Evolutionary conservation across 257 asterid genomes (phyloP).

Genomic region (Scutellaria barbata): DNA sequence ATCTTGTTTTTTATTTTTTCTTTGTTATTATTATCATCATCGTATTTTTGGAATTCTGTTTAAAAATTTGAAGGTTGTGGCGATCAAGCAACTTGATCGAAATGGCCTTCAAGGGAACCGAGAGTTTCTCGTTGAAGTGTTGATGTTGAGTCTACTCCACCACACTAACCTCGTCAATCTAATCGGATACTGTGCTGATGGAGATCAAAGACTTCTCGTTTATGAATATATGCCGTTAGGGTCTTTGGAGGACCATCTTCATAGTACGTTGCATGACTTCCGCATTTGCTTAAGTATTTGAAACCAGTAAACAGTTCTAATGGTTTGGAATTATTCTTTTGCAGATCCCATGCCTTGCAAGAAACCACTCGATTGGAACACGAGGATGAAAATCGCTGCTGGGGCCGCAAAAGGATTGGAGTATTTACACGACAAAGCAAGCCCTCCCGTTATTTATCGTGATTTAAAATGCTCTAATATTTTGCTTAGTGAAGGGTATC

Average conservation of each 20-base stretch:
- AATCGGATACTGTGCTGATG: conserved; percentile 90
- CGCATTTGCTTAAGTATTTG: background rate
- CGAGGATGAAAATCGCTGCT: conserved; percentile 93
- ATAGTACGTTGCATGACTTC: conserved; percentile 49
- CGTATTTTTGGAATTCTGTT: background rate
- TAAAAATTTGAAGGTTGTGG: conserved; percentile 58
- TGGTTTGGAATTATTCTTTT: conserved; percentile 23
- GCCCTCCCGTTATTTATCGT: conserved; percentile 94
- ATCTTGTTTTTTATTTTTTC: background rate
- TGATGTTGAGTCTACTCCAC: conserved; percentile 85
- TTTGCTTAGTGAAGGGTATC: conserved; percentile 77
- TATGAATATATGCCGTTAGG: conserved; percentile 91
- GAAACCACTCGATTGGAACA: conserved; percentile 78
- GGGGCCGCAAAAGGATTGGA: conserved; percentile 99
- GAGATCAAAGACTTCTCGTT: conserved; percentile 93
- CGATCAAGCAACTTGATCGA: conserved; percentile 93
- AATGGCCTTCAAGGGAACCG: conserved; percentile 90
- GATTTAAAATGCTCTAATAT: conserved; percentile 94
- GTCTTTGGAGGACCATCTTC: conserved; percentile 87
- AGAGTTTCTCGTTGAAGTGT: conserved; percentile 91
- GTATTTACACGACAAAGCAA: conserved; percentile 82
- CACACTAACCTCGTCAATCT: conserved; percentile 92
- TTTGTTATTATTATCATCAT: background rate
- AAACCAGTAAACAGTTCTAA: background rate
- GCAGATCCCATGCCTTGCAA: conserved; percentile 69